Conservation (phyloP, 345 rosid species). For the Odontarrhena argentea region DNA sequence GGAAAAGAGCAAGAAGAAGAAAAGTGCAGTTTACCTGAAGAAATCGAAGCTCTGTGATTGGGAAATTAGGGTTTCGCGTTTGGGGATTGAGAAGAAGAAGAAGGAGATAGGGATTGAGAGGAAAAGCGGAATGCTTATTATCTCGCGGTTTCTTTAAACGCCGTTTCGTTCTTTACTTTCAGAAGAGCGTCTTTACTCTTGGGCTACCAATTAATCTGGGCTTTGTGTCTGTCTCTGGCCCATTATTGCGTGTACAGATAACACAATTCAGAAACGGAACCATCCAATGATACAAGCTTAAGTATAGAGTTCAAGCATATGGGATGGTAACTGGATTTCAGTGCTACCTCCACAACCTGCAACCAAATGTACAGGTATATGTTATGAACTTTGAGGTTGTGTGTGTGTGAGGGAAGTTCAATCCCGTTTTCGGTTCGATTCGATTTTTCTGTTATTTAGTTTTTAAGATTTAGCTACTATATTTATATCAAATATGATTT, state of each 20-base stretch:
- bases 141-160: slow-evolving; percentile 27
- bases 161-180: not conserved
- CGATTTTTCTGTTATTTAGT: too few relatives aligned
- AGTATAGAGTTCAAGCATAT: too few relatives aligned
- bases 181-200: not conserved
- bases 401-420: too few relatives aligned
- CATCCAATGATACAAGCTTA: too few relatives aligned
- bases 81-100: slow-evolving; percentile 16
- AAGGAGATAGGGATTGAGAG: slow-evolving; percentile 5
- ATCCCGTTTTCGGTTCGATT: too few relatives aligned
- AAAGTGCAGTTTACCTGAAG: slow-evolving; percentile 16
- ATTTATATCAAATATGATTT: too few relatives aligned
- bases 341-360: too few relatives aligned
- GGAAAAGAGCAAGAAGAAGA: not conserved
- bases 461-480: too few relatives aligned
- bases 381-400: too few relatives aligned
- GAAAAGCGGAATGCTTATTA: slow-evolving; percentile 1
- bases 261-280: too few relatives aligned
- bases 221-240: not conserved
- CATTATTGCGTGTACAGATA: not conserved
- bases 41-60: slow-evolving; percentile 1
- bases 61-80: slow-evolving; percentile 36
- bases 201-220: slow-evolving; percentile 20
- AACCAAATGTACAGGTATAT: too few relatives aligned
- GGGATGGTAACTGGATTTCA: too few relatives aligned